Base-by-base conservation (phyloP, 106 monocot species). In the Dioscorea dumetorum region DNA sequence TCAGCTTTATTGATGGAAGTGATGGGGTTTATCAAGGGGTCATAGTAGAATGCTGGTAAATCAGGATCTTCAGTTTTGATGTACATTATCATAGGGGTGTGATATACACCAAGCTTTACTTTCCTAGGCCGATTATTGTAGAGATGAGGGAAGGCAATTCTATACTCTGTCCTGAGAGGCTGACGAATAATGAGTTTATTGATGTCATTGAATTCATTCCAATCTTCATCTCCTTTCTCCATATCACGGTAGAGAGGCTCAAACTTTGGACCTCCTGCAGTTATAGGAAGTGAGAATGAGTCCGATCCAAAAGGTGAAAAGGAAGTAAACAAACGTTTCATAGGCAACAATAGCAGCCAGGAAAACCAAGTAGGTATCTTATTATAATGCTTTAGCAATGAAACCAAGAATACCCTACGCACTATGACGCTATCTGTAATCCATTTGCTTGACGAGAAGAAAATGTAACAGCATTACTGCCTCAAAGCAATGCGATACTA, bases 201-300 rank as follows among this genome's bases (percentile, higher is more conserved):
- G 59, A 99, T 99, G 77, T 99, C 97, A 83, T 99, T 99, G 64
- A 99, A 99, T 72, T 99, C 97, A 74, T 99, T 99, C 97, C 97
- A 99, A 62, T 99, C 97, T 64, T 99, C 97, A 50, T 99, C 97
- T 41, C 97, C 97, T 79, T 89, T 99, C 74, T 99, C 97, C 97
- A 99, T 99, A 62, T 99, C 97, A 70, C 97, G 88, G 72, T 99
- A 99, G 68, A 99, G 50, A 24, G 97, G 97, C 72, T 99, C 92
- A 84, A 99, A 99, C 56, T 99, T 99, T 4, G 92, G 97, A 62
- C 97, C 97, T 24, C 97, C 97, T 99, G 83, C 53, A 73, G 49
- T 24, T 48, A 63, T 31, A 54, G 16, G 15, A 11, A 64, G 60
- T 16, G 33, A 49, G 20, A 64, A 10, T 41, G 41, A 41, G 10